Conservation (phyloP, 2,329 filamentous ascomycete genomes). For the Volutella citrinella region DNA sequence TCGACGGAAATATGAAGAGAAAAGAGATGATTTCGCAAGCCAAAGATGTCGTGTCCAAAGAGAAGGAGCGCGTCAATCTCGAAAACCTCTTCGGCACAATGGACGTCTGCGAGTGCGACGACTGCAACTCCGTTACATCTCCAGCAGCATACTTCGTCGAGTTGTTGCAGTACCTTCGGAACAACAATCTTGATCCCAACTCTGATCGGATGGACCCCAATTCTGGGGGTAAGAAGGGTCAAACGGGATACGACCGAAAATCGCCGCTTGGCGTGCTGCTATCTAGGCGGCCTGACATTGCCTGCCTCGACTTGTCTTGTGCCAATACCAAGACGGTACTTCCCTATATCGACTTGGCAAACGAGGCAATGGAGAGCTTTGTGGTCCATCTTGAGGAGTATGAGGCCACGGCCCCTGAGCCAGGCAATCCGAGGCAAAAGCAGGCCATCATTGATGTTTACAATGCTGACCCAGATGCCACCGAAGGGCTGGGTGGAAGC, state of each 20-base stretch:
- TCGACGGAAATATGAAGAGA: neutral
- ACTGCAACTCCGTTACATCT: neutral
- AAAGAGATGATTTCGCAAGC: neutral
- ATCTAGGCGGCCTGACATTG: conserved; percentile 3
- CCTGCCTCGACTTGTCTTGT: neutral
- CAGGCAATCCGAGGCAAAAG: neutral
- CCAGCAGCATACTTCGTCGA: conserved; percentile 3
- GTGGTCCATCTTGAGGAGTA: conserved; percentile 2
- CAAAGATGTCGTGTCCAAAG: neutral
- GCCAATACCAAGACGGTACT: conserved; percentile 3
- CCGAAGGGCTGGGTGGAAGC: too few relatives aligned
- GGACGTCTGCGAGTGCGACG: neutral
- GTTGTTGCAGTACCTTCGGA: neutral
- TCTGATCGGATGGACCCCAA: too few relatives aligned
- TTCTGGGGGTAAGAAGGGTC: too few relatives aligned
- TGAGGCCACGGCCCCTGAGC: too few relatives aligned
- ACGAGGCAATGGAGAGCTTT: conserved; percentile 8
- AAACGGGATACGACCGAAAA: too few relatives aligned
- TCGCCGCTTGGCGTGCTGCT: conserved; percentile 1
- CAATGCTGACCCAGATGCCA: too few relatives aligned
- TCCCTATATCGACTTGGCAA: conserved; percentile 6
- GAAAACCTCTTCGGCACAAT: neutral
- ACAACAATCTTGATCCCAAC: neutral
- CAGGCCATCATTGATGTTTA: conserved; percentile 2
- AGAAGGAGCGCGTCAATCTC: too few relatives aligned